Base-by-base conservation (phyloP, 106 monocot genomes). In the Dioscorea alata region DNA sequence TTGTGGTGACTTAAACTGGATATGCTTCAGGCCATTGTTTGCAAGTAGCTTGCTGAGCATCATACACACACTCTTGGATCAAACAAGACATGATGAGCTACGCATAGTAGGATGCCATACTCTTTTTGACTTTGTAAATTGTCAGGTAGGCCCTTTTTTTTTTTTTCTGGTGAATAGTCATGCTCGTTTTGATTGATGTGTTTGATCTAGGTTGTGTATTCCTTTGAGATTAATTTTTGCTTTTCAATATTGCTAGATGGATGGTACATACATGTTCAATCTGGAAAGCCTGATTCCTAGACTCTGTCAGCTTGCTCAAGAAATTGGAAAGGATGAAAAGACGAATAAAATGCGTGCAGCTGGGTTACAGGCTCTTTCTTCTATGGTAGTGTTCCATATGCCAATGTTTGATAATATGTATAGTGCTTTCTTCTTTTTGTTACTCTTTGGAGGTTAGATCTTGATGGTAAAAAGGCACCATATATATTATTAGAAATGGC, bases 231-330 rank as follows among this genome's bases (percentile, higher is more conserved):
- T 63, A 48, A 21, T 68, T 61, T 28, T 42, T 74, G 24, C 17
- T 35, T 22, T 65, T 73, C 9, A 57, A 23, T 8, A 22, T 24
- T 77, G 15, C 69, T 57, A 96, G 96, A 63, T 78, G 49, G 96
- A 89, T 71, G 84, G 91, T 33, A 92, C 83, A 57, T 89, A 96
- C 78, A 88, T 86, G 88, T 89, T 88, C 80, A 89, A 92, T 75
- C 82, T 96, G 80, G 96, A 96, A 79, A 72, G 83, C 66, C 68
- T 89, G 61, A 80, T 86, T 62, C 84, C 96, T 69, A 91, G 75
- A 78, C 88, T 96, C 25, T 96, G 88, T 72, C 79, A 92, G 50
- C 73, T 92, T 63, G 75, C 86, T 71, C 91, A 86, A 75, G 86
- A 91, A 71, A 80, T 86, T 31, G 84, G 86, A 34, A 69, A 88